Base-by-base conservation (phyloP, 331 rosid genomes). In the Quercus phellos region DNA sequence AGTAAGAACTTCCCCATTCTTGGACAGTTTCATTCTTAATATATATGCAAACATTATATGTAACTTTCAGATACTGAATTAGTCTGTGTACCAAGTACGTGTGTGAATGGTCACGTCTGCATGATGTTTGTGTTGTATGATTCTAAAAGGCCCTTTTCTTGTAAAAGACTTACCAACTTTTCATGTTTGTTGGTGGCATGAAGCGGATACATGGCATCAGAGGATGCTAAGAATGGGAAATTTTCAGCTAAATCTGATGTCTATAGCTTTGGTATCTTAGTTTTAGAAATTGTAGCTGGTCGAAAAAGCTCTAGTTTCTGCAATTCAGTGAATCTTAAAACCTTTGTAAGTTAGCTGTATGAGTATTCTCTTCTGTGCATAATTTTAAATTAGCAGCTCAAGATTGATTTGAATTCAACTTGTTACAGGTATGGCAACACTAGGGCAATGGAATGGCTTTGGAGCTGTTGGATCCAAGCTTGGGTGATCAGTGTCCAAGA, bases 191-290 rank as follows among this genome's bases (percentile, higher is more conserved):
- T 64, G 29, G 46, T 64, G 61, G 21, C n/a, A 24, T 80, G 43
- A 73, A 84, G 83, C 9, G 81, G 76, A 74, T 84, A 84, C 29
- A 81, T 84, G 70, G 58, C 76, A n/a, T 78, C 81, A 0, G 74
- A 85, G n/a, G 81, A 75, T 59, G 76, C 22, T 6, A 84, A 54
- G 43, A 5, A n/a, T 17, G 81, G 82, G 3, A 81, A 51, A 5
- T 78, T 78, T 64, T 81, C 81, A 0, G 24, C 51, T 2, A 85
- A 78, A 85, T 81, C 69, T 1, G 77, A 81, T 30, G 77, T 80
- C 60, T 85, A 34, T 19, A 70, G 88, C 68, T 78, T 77, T 30
- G 81, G 78, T 10, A 18, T 81, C 71, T 29, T 84, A 24, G 70
- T 80, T 71, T 22, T 80, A 60, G 78, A 84, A 74, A 66, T 84